Evolutionary conservation across 2,329 filamentous ascomycete species (phyloP), one percentile per base, ranked within the genome.

Genomic region (Diaporthe citriasiana): DNA sequence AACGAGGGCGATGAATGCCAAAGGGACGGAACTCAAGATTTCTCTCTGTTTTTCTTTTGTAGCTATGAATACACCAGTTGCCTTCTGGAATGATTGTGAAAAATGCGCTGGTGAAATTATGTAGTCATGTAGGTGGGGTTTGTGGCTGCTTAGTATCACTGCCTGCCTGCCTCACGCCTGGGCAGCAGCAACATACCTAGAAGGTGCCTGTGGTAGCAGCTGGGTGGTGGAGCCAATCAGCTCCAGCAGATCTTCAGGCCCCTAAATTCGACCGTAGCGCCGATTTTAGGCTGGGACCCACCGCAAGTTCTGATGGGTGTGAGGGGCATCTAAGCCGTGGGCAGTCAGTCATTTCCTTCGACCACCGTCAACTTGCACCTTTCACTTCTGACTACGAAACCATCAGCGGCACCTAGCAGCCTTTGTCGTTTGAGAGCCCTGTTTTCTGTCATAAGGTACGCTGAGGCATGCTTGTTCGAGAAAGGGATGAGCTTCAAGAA

Each of bases 291-390:
- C 56, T 63, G 45, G 72, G 74, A 75, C 59, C 65, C 70, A 71
- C 73, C 53, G 71, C 74, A 75, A 73, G 71, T 57, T 75, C 74
- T 75, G 74, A 71, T 70, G 57, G 60, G 60, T 71, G 73, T 51
- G 47, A 75, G 74, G 74, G 74, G 74, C 74, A 71, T 60, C 50
- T 55, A 33, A 51, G 56, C 22, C 69, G 51, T 75, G 53, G 53
- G 59, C 59, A 63, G 40, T 33, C 56, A 69, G 59, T 57, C 70
- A 69, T 71, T 72, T 53, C 70, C 42, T 59, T 57, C 33, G 30
- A 51, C 50, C 40, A 40, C 65, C 35, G 25, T 19, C 35, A 47
- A 30, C 65, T 47, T 70, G 50, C 35, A 50, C 47, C 60, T 57
- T 38, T 70, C 68, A 47, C 56, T 53, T 56, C 50, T 30, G 47